Percentiles rank a stretch among this genome's conserved stretches.
Evolutionary conservation across 2,329 filamentous ascomycete genomes (phyloP).

Genomic region (Elsinoe australis): DNA sequence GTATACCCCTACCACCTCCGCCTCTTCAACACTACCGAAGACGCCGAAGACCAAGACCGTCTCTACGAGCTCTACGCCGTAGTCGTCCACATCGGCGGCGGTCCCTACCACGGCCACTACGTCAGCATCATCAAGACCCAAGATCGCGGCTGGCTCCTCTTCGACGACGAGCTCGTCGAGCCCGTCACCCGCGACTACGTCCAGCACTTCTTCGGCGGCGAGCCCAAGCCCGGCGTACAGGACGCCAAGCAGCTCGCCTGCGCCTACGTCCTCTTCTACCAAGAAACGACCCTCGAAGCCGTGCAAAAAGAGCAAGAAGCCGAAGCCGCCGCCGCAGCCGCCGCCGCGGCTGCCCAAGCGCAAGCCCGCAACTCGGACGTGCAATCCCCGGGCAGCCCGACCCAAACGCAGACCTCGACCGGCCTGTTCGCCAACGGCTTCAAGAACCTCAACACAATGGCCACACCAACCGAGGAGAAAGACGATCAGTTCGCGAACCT

Average conservation of each 20-base stretch:
- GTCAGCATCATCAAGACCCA: conserved; percentile 97
- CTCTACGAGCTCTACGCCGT: conserved; percentile 96
- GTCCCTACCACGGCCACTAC: conserved; percentile 95
- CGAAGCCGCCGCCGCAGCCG: conserved; percentile 51
- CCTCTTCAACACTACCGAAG: conserved; percentile 94
- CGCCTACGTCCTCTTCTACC: conserved; percentile 95
- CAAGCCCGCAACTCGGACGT: conserved; percentile 36
- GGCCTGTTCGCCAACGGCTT: conserved; percentile 25
- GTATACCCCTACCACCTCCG: conserved; percentile 95
- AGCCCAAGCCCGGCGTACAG: conserved; percentile 37
- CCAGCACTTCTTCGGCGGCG: conserved; percentile 93
- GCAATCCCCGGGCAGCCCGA: conserved; percentile 20
- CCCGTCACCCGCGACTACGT: conserved; percentile 96
- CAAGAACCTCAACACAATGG: conserved; percentile 30
- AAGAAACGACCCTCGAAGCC: conserved; percentile 70
- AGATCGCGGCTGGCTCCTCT: conserved; percentile 89
- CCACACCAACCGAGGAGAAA: conserved; percentile 37
- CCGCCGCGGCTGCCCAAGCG: conserved; percentile 37
- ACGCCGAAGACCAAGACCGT: conserved; percentile 85
- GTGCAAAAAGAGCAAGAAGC: conserved; percentile 72
- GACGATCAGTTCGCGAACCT: conserved; percentile 50
- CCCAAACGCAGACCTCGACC: conserved; percentile 29
- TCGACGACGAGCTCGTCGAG: conserved; percentile 98
- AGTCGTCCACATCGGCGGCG: conserved; percentile 92
- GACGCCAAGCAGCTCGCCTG: conserved; percentile 65